Base-by-base conservation (phyloP, 73 alveolate genomes). In the Diophrys appendiculata region DNA sequence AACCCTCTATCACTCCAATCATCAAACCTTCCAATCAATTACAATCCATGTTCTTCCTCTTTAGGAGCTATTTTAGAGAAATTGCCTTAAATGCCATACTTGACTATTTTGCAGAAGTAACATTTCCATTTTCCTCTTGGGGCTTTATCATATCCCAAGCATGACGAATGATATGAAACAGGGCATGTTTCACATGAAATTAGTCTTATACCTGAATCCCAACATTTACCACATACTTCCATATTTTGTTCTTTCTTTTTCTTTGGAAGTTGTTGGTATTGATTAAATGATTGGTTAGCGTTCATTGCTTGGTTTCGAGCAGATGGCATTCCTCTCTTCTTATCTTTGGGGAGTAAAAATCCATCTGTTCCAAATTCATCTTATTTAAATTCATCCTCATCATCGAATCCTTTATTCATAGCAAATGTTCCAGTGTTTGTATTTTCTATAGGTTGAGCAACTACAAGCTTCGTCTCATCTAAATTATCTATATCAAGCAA, bases 81-180 rank as follows among this genome's bases (percentile, higher is more conserved):
- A 24, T 76, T 27, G 29, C 55, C 52, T 52, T 72, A 75, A 13
- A 72, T 14, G 0, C 91, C 91, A 69, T 83, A 72, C 69, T 83
- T 83, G 22, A 69, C 68, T 1, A 83, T 84, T 43, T 83, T 83
- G 33, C 91, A 83, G 71, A 65, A 83, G 67, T 83, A 83, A 74
- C 91, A 83, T 30, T 83, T 83, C 91, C 91, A 83, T 68, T 83
- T 83, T 13, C 91, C 86, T 76, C 91, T 83, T 0, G 91, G 91
- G 23, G 69, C 55, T 56, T 53, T 83, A 3, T 74, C 86, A 76
- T 83, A 83, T 0, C 83, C 83, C 34, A 83, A 35, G 29, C 91
- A 83, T 2, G 80, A 65, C 0, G 91, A 64, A 32, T 83, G 91
- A 52, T 73, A 83, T 53, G 81, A 65, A 23, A 77, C 69, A 25